Base-by-base conservation (phyloP, 495 filamentous ascomycete genomes). In the Darksidea phi region DNA sequence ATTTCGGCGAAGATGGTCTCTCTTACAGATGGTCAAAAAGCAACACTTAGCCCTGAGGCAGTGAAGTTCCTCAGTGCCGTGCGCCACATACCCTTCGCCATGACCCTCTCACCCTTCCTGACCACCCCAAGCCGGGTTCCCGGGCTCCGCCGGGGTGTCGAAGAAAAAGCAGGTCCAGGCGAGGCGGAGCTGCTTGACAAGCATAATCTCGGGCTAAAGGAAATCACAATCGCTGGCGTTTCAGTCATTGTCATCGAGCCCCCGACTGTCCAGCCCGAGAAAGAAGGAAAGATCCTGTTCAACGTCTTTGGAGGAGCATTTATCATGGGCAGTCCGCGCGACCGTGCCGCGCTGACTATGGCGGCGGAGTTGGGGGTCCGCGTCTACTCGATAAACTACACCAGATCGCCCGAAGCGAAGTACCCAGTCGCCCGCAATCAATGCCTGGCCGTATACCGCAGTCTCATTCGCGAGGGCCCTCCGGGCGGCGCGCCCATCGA, bases 231-330 rank as follows among this genome's bases (percentile, higher is more conserved):
- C 48, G 48, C 17, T 18, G 26, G 10, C 10, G 26, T 52, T 6
- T 23, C 48, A 10, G 25, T 52, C 25, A 6, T 52, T 11, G 28
- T 52, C 6, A 24, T 52, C 48, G 48, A 52, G 28, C 48, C 48
- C 15, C 48, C 48, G 6, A n/a, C 18, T 18, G 10, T 52, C 11
- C 13, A 25, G 8, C 48, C 26, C 18, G 48, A 36, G 48, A 52
- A 52, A 8, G 48, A 52, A 36, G 15, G 18, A 18, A 52, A 28
- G 23, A 32, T 52, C 26, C 25, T 52, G 6, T 23, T 52, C 48
- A 52, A 52, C 26, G 6, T 52, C 48, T 32, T 25, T 28, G 48
- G 48, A 6, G 48, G 48, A 6, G 48, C 6, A 6, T 52, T 52
- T 18, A 11, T 24, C 10, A 6, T 52, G 48, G 48, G 48, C 26